phyloP scores from a whole-genome alignment of 352 stramenopile genomes.

The Pythium graminicola region DNA sequence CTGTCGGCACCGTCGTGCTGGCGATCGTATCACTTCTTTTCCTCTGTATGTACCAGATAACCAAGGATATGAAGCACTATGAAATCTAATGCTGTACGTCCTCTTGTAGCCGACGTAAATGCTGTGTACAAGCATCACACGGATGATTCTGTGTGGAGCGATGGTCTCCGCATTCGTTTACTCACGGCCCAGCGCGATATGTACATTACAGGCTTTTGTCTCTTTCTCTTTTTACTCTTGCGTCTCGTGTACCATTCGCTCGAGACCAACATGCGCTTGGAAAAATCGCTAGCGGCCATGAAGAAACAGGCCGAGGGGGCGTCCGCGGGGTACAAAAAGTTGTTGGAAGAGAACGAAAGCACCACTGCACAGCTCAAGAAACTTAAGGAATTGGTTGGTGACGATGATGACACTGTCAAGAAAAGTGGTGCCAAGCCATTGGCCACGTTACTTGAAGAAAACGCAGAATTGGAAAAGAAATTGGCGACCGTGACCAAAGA shows the following conservation, averaged over 20 bases:
- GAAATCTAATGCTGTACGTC: too few relatives aligned
- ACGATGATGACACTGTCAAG: conserved; percentile 23
- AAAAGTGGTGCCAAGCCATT: conserved; percentile 46
- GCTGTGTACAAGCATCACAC: conserved; percentile 68
- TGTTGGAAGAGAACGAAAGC: conserved; percentile 64
- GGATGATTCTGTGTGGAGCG: conserved; percentile 43
- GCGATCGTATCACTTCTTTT: conserved; percentile 64
- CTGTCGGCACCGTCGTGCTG: conserved; percentile 44
- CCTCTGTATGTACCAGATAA: conserved; percentile 46
- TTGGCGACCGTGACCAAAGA: conserved; percentile 32
- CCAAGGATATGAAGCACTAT: too few relatives aligned
- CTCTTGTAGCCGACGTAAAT: conserved; percentile 48
- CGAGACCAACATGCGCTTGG: conserved; percentile 57
- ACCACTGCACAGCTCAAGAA: conserved; percentile 65
- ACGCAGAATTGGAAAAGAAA: conserved; percentile 39
- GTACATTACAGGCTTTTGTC: conserved; percentile 82
- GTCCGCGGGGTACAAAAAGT: conserved; percentile 51
- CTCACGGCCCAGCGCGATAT: conserved; percentile 75
- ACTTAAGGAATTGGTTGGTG: conserved; percentile 42
- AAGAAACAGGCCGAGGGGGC: conserved; percentile 73
- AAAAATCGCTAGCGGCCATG: conserved; percentile 66
- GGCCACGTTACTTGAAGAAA: conserved; percentile 56
- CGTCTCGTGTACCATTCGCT: conserved; percentile 70
- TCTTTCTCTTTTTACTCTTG: conserved; percentile 79
- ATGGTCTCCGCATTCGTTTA: conserved; percentile 76